Evolutionary conservation across 257 asterid genomes (phyloP), one percentile per base, ranked within the genome.

Genomic region (Apocynum venetum): DNA sequence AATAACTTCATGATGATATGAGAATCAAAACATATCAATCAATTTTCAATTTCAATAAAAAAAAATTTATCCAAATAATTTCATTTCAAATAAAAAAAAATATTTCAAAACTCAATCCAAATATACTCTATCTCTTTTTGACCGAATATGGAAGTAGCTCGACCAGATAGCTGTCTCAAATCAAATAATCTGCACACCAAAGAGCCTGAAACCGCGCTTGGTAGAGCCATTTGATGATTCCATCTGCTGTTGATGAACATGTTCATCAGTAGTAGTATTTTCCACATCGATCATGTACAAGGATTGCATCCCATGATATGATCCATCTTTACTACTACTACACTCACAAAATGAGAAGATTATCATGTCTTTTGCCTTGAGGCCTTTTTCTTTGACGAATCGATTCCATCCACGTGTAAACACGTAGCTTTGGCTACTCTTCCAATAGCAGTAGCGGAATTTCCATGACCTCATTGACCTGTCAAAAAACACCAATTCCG

Each of bases 341-440:
- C 74, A 76, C 77, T 92, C 86, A 38, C 85, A 89, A 77, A 74
- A 9, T 59, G 89, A 85, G 76, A 93, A 90, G 36, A 87, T 59
- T 44, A 91, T 80, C 63, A 66, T 71, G 77, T 92, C 98, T 78
- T 70, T 82, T 0, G 92, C 76, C 35, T 47, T 86, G 52, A 94
- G 31, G 13, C 82, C 80, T 56, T 89, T 90, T 0, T 83, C 94
- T 53, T 76, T 87, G 0, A 86, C 94, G 71, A 89, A 92, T 3
- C 86, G 63, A 47, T 85, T 89, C 98, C 98, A 92, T 0, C 98
- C 97, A 72, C 87, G 82, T 0, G 97, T 91, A 82, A 94, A 89
- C 44, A 86, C 96, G 36, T 77, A 90, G 44, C 96, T 94, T 41
- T 89, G 94, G 82, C 97, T 92, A 25, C 97, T 94, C 76, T 81